Evolutionary conservation across 768 basidiomycete species (phyloP).

Genomic region (Crepidotus variabilis): DNA sequence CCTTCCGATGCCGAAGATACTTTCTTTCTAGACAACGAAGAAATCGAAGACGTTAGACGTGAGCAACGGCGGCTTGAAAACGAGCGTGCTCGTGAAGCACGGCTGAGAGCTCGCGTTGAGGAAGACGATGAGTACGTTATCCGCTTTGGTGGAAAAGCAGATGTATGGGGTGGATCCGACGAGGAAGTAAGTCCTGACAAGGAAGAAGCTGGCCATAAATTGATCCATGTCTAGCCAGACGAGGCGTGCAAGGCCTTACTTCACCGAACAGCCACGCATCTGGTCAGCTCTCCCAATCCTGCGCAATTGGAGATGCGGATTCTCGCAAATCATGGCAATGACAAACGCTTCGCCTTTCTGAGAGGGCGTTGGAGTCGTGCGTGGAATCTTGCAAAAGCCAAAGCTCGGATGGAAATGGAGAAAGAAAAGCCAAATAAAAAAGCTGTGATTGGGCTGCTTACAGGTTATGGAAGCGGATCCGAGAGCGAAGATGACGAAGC

Average conservation of each 20-base stretch:
- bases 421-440: slow-evolving; percentile 23
- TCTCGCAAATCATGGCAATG: slow-evolving; percentile 78
- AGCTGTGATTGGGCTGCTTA: slow-evolving; percentile 40
- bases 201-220: not conserved
- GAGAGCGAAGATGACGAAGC: slow-evolving; percentile 24
- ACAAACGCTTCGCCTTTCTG: slow-evolving; percentile 78
- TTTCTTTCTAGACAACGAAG: slow-evolving; percentile 70
- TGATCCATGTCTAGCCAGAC: slow-evolving; percentile 43
- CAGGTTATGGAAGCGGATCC: slow-evolving; percentile 52
- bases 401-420: slow-evolving; percentile 29
- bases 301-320: slow-evolving; percentile 86
- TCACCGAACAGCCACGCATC: slow-evolving; percentile 66
- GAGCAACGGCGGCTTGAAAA: slow-evolving; percentile 65
- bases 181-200: slow-evolving; percentile 49
- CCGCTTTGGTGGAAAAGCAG: slow-evolving; percentile 25
- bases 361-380: slow-evolving; percentile 67
- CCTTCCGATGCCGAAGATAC: slow-evolving; percentile 85
- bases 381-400: slow-evolving; percentile 59
- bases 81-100: slow-evolving; percentile 56
- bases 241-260: slow-evolving; percentile 62
- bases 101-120: slow-evolving; percentile 54
- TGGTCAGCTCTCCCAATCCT: slow-evolving; percentile 70
- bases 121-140: slow-evolving; percentile 38
- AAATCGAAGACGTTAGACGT: slow-evolving; percentile 60
- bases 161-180: slow-evolving; percentile 65